Evolutionary conservation across 805 yeast genomes (phyloP), one percentile per base, ranked within the genome.

Genomic region (Danielia reshetovae): DNA sequence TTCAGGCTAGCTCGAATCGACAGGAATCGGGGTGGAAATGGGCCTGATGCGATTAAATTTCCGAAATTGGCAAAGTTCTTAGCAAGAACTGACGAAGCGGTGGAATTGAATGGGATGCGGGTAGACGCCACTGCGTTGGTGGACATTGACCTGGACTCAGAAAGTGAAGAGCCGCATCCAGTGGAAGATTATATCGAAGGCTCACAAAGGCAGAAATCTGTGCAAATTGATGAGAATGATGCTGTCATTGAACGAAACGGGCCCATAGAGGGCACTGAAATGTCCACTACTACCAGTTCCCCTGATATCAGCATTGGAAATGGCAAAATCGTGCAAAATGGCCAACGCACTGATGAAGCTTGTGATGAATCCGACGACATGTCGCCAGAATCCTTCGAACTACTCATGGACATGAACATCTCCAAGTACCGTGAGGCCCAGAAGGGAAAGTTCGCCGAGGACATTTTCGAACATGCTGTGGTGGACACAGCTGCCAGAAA

Each of bases 371-470:
- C 32, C 18, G 25, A 13, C 7, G 36, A 18, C 6, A 27, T 39
- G 37, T 39, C 45, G 18, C 52, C 55, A 2, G 55, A 50, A 5
- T 52, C 53, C 6, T 64, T 63, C 36, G 71, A 62, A 35, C 23
- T 25, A 11, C 62, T 65, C 42, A 59, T 66, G 55, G 41, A 62
- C 3, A 24, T 47, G 10, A 51, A 55, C 17, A 60, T 66, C 22
- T 48, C 51, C 24, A 59, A 57, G 25, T 66, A 63, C 43, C 45
- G 72, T 24, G 46, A 52, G 22, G 40, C 38, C 3, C 60, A 60
- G 32, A 35, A 41, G 10, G 39, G 45, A 16, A 38, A 46, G 31
- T 29, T 15, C 21, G 28, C 10, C n/a, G 24, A 11, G 32, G 29
- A 22, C 15, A 21, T 13, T 28, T 34, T n/a, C 26, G 27, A 13